Conservation (phyloP, 441 rosid genomes). For the Theobroma grandiflorum region DNA sequence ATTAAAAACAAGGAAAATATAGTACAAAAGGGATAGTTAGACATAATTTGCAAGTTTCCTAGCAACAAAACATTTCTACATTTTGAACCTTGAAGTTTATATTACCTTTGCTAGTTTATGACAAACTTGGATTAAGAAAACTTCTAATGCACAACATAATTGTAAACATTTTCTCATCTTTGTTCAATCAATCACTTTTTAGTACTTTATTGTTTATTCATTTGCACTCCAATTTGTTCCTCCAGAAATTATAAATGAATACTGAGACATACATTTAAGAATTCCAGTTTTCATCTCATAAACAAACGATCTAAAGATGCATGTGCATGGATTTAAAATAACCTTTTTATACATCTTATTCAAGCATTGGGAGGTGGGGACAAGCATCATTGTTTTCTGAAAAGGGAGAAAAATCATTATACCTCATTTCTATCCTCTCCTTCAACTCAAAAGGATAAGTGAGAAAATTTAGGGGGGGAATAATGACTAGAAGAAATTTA, state of each 20-base stretch:
- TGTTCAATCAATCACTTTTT: not conserved
- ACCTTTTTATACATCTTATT: not conserved
- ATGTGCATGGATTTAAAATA: too few species aligned
- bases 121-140: not conserved
- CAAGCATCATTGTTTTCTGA: not conserved
- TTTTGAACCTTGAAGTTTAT: not conserved
- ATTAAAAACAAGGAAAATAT: not conserved
- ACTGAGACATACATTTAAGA: not conserved
- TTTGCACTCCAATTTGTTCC: not conserved
- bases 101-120: not conserved
- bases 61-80: not conserved
- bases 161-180: not conserved
- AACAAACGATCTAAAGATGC: too few species aligned
- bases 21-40: not conserved
- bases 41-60: not conserved
- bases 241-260: not conserved
- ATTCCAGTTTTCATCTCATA: not conserved
- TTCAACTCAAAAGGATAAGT: not conserved
- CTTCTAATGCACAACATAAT: not conserved
- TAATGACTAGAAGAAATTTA: not conserved
- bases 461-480: not conserved
- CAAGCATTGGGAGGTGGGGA: not conserved
- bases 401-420: not conserved
- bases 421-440: not conserved
- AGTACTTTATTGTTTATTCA: not conserved